Evolutionary conservation across 2,329 filamentous ascomycete species (phyloP).

Genomic region (Aurifilum marmelostoma): DNA sequence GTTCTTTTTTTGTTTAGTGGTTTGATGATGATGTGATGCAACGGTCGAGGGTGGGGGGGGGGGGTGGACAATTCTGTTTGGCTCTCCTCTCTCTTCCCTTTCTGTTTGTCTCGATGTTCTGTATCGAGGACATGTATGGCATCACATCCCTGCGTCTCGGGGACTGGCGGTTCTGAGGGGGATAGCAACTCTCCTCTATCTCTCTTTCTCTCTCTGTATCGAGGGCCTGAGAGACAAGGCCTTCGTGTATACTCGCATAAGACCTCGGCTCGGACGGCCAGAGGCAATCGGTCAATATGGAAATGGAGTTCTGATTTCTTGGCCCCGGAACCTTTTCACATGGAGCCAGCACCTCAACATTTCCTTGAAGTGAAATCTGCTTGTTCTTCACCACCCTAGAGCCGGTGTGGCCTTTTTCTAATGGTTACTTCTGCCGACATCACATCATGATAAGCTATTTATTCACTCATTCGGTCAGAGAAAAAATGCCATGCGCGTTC

Average conservation of each 20-base stretch:
- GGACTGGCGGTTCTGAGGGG: background rate
- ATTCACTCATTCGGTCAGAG: too few species aligned
- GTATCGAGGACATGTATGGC: background rate
- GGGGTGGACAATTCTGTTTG: background rate
- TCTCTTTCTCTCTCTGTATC: slow-evolving; percentile 4
- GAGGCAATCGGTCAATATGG: slow-evolving; percentile 14
- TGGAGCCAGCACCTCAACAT: too few species aligned
- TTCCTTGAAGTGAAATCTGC: background rate
- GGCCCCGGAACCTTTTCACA: background rate
- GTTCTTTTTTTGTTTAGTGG: background rate
- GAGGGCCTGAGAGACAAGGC: background rate
- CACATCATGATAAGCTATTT: too few species aligned
- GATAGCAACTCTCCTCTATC: background rate
- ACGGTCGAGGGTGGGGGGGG: background rate
- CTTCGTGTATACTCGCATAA: slow-evolving; percentile 15
- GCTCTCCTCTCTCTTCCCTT: background rate
- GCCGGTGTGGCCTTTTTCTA: too few species aligned
- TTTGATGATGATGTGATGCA: background rate
- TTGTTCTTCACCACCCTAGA: background rate
- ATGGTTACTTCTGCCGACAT: too few species aligned
- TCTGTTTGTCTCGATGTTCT: background rate
- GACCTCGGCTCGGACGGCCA: slow-evolving; percentile 10
- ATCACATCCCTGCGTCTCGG: background rate
- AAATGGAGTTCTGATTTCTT: slow-evolving; percentile 15
- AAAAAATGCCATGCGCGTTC: background rate